phyloP scores from a whole-genome alignment of 2,329 filamentous ascomycete species.

The Ceratocystis smalleyi region DNA sequence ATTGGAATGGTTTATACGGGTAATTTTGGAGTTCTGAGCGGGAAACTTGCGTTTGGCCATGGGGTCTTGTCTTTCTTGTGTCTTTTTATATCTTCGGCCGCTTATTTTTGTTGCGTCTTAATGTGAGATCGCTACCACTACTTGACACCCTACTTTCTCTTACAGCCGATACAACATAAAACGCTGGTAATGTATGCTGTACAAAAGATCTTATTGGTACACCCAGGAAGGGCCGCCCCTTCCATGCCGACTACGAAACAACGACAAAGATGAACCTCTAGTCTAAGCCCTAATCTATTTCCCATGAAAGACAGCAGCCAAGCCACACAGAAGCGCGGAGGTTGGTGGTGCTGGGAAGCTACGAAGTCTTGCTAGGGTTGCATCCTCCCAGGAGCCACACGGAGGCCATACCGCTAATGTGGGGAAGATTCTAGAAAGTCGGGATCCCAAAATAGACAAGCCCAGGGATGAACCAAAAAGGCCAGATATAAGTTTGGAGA shows the following conservation, averaged over 20 bases:
- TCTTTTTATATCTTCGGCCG: neutral
- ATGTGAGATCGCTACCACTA: no score
- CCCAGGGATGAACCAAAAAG: constrained; percentile 5
- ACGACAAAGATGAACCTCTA: neutral
- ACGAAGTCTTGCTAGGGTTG: neutral
- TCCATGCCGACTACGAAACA: neutral
- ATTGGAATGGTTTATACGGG: neutral
- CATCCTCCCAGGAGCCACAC: neutral
- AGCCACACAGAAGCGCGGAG: neutral
- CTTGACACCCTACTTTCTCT: no score
- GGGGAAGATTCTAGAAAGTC: constrained; percentile 15
- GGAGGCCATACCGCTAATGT: neutral
- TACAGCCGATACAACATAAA: no score
- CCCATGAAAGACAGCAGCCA: neutral
- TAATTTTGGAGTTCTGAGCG: neutral
- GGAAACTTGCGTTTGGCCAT: neutral
- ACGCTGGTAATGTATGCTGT: no score
- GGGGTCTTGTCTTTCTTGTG: neutral
- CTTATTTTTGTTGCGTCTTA: no score
- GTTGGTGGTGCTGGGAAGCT: neutral
- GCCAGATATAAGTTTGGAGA: constrained; percentile 12
- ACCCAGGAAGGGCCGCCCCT: neutral
- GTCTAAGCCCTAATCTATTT: neutral
- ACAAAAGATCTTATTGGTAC: no score
- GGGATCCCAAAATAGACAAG: constrained; percentile 9